phyloP scores from a whole-genome alignment of 805 yeast genomes.

The Candida saitoana region DNA sequence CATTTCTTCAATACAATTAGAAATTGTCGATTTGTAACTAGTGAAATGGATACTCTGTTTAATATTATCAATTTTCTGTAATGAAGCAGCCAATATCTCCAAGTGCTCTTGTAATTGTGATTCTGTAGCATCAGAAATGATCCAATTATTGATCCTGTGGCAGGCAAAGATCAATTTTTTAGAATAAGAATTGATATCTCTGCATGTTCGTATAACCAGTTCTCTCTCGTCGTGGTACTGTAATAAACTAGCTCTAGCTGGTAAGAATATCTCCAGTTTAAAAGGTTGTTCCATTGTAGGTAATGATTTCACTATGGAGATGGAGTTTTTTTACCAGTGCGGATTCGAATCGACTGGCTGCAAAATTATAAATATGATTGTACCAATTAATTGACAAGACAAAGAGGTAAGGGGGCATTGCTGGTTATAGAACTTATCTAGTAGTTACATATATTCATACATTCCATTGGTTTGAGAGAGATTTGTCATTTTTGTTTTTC shows the following conservation, averaged over 20 bases:
- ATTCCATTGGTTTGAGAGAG: too few relatives aligned
- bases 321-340: neutral
- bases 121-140: neutral
- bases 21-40: conserved; percentile 16
- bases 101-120: conserved; percentile 14
- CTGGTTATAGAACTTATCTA: too few relatives aligned
- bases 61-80: conserved; percentile 8
- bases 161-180: conserved; percentile 29
- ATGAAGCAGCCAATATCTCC: conserved; percentile 9
- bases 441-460: too few relatives aligned
- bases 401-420: too few relatives aligned
- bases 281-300: neutral
- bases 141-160: conserved; percentile 14
- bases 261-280: conserved; percentile 13
- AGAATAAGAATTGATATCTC: conserved; percentile 37
- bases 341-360: neutral
- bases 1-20: conserved; percentile 24
- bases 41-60: conserved; percentile 11
- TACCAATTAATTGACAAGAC: too few relatives aligned
- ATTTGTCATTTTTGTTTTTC: too few relatives aligned
- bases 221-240: conserved; percentile 31
- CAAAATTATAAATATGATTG: neutral
- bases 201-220: conserved; percentile 26
- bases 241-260: conserved; percentile 18
- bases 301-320: neutral